Evolutionary conservation across 75 land plant species (phyloP).

Genomic region (Chamaecyparis obtusa): DNA sequence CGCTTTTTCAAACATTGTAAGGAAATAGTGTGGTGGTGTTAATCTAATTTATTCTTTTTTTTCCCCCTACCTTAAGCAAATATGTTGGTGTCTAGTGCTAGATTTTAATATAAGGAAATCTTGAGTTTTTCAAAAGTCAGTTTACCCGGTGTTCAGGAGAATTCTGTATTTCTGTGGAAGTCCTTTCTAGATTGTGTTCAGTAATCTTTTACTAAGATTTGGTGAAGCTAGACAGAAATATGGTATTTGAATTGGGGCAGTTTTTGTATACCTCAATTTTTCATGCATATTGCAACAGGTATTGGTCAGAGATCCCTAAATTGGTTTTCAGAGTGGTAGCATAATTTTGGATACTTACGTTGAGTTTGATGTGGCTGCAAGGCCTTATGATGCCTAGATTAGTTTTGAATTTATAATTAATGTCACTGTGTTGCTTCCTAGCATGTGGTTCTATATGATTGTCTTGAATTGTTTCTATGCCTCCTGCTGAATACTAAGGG

Average conservation of each 20-base stretch:
- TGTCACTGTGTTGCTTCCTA: neutral
- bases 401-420: neutral
- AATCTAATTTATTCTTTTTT: constrained; percentile 13
- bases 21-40: constrained; percentile 9
- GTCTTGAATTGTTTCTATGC: neutral
- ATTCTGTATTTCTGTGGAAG: neutral
- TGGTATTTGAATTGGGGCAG: neutral
- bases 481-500: neutral
- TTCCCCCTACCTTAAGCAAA: neutral
- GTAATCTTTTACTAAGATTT: neutral
- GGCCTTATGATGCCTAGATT: neutral
- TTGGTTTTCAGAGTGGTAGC: neutral
- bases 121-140: neutral
- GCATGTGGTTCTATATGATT: neutral
- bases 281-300: neutral
- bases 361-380: neutral
- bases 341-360: neutral
- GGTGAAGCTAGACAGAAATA: neutral
- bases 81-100: neutral
- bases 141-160: neutral
- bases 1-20: neutral
- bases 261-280: neutral
- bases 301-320: neutral
- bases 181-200: neutral
- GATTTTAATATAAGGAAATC: neutral